Conservation (phyloP, 2,329 filamentous ascomycete species). For the Fusarium brachygibbosum region DNA sequence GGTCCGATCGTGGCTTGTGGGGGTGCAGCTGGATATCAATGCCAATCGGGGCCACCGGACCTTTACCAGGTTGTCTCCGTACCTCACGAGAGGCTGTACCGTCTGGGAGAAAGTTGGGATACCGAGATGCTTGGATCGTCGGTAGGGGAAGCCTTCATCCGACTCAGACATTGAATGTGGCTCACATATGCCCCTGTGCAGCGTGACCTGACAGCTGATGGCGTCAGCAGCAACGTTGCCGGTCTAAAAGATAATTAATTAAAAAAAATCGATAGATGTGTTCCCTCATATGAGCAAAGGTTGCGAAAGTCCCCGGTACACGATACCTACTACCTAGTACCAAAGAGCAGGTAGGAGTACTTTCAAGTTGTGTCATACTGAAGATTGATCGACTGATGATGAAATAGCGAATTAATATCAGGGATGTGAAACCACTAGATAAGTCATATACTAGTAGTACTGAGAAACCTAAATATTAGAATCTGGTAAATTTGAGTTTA, state of each 20-base stretch:
- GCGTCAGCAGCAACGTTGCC: slow-evolving; percentile 31
- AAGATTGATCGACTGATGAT: background rate
- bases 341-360: too few relatives aligned
- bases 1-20: slow-evolving; percentile 38
- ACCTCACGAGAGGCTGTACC: background rate
- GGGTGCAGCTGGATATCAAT: slow-evolving; percentile 14
- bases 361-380: background rate
- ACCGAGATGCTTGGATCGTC: background rate
- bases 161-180: background rate
- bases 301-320: background rate
- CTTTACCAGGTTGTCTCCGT: background rate
- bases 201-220: slow-evolving; percentile 25
- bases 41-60: background rate
- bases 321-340: too few relatives aligned
- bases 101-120: background rate
- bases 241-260: slow-evolving; percentile 4
- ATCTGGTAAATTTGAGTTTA: background rate
- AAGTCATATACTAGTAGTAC: too few relatives aligned
- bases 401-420: background rate
- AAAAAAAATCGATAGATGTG: slow-evolving; percentile 31
- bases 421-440: background rate
- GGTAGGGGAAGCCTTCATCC: background rate
- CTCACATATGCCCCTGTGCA: background rate
- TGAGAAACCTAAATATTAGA: too few relatives aligned
- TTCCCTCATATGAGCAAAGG: background rate